Base-by-base conservation (phyloP, 192 early-diverging fungal species). In the Podila horticola region DNA sequence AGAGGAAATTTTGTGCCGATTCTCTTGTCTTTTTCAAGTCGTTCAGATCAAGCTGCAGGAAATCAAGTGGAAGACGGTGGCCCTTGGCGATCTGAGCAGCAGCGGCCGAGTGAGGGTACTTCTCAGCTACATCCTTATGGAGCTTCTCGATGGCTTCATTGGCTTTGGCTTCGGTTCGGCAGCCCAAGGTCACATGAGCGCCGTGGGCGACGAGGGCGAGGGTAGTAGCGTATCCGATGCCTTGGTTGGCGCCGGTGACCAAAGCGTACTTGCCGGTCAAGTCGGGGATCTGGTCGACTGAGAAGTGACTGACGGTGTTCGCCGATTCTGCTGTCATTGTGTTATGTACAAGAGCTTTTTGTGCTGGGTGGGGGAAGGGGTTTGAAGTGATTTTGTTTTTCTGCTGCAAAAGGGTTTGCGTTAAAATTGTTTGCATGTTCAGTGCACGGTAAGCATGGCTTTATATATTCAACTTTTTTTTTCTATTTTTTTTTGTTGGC, bases 181-280 rank as follows among this genome's bases (percentile, higher is more conserved):
- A 45, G 11, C 22, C 45, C 29, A 73, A 6, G 19, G 55, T 45
- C 12, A 73, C 71, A 38, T 73, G 71, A 2, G 71, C 71, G 26
- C 41, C 38, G 22, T 73, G 41, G 33, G 33, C 30, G 10, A 64
- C 63, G 17, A 73, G 30, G 38, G 34, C 71, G n/a, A 50, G 63
- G 10, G 71, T 49, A 5, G 71, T 73, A 10, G 33, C n/a, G 41
- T 66, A 73, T 12, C 71, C 71, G 12, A 73, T 51, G 15, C 86
- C 86, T 26, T 72, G 62, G 33, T 82, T 87, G 20, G 71, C 72
- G 3, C 86, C 86, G 19, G 86, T 87, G 30, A 87, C 62, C 22
- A 87, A 73, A n/a, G 72, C 74, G 26, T 73, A 48, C 52, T 85
- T 87, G 30, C 74, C 82, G 9, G 70, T 66, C 13, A 83, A 64